Conservation (phyloP, 139 green algal genomes). For the Parachlorella kessleri region DNA sequence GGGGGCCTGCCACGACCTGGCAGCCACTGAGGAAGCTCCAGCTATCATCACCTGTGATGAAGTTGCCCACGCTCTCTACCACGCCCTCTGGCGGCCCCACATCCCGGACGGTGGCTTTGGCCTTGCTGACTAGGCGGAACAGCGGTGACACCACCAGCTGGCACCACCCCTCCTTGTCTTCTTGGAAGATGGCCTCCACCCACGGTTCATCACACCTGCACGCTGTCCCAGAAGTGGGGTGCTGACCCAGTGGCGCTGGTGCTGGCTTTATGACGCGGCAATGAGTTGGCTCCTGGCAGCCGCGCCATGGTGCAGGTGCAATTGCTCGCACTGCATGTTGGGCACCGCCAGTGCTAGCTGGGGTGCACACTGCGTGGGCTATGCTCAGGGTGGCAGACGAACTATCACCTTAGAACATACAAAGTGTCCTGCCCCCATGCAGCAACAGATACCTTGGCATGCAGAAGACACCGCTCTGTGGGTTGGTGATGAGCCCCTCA, state of each 20-base stretch:
- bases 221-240: not conserved
- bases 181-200: constrained; percentile 72
- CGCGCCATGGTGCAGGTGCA: too few species aligned
- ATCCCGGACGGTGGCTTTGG: constrained; percentile 61
- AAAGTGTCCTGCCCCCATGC: too few species aligned
- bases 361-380: too few species aligned
- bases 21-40: too few species aligned
- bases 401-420: too few species aligned
- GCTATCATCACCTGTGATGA: constrained; percentile 67
- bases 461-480: constrained; percentile 73
- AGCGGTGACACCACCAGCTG: constrained; percentile 74
- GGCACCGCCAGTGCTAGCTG: too few species aligned
- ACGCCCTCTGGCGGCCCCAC: constrained; percentile 63
- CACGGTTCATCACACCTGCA: constrained; percentile 68
- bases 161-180: constrained; percentile 42
- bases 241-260: too few species aligned
- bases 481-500: constrained; percentile 47
- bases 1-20: too few species aligned
- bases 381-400: too few species aligned
- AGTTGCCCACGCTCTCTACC: constrained; percentile 69
- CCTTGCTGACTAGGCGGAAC: constrained; percentile 69
- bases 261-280: too few species aligned
- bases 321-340: too few species aligned
- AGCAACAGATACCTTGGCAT: constrained; percentile 50
- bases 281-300: too few species aligned